phyloP scores from a whole-genome alignment of 805 yeast genomes.

The Metschnikowia bowlesiae region DNA sequence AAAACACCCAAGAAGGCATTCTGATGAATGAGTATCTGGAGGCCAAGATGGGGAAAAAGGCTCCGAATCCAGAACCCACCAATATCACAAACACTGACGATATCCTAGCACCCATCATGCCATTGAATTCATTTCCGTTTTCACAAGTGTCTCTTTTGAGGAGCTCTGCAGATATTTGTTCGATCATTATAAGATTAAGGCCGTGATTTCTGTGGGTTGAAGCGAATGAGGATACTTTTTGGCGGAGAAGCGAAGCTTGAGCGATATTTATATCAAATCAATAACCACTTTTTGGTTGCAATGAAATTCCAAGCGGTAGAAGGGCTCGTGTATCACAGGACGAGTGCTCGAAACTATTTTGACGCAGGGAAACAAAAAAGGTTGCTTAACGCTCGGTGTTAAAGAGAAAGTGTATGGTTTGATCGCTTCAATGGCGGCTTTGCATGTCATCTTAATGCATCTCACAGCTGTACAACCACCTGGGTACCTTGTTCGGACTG shows the following conservation, averaged over 20 bases:
- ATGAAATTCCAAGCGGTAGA: neutral
- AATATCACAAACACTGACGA: constrained; percentile 62
- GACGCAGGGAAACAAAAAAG: neutral
- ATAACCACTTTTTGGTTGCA: neutral
- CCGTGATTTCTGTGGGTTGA: neutral
- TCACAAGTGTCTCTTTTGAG: constrained; percentile 35
- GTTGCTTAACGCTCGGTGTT: neutral
- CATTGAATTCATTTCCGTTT: constrained; percentile 42
- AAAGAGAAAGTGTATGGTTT: neutral
- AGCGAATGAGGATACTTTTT: neutral
- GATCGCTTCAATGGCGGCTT: neutral
- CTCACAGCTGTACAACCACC: neutral
- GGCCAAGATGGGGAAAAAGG: constrained; percentile 59
- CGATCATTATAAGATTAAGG: constrained; percentile 4
- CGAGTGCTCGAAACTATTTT: neutral
- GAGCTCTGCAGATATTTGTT: constrained; percentile 6
- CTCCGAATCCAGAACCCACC: constrained; percentile 49
- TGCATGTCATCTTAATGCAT: neutral
- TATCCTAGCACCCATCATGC: constrained; percentile 47
- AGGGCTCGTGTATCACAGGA: neutral
- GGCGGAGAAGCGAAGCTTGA: neutral
- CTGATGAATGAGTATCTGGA: constrained; percentile 55
- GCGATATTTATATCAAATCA: neutral
- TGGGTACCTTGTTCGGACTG: constrained; percentile 1
- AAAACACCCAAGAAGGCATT: constrained; percentile 59